Evolutionary conservation across 306 rosid genomes (phyloP), one percentile per base, ranked within the genome.

Genomic region (Dicorynia guianensis): DNA sequence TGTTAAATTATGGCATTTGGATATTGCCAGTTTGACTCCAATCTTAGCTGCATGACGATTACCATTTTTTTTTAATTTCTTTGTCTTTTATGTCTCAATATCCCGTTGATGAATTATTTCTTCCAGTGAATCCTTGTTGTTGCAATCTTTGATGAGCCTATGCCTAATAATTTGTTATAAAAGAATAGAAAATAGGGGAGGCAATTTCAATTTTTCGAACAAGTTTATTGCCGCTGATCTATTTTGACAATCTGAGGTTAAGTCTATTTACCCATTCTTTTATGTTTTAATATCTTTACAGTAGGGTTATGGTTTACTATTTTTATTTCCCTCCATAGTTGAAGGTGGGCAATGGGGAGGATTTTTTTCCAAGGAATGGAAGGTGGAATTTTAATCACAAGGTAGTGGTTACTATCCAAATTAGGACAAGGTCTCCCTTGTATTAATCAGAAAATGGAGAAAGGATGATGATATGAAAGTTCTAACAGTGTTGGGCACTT

Each of bases 311-410:
- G 25, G 38, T 46, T 67, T 75, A 17, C 48, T 68, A 5, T 67
- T 79, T 79, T 15, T 72, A 42, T 72, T 42, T 76, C 64, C 49
- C 56, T 43, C 59, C 17, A 66, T 60, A 92, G 99, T 78, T 95
- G 81, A 95, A 90, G 78, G 89, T 89, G 10, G 99, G 99, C 76
- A 89, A 90, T 33, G 96, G 97, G 10, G 99, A 95, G 70, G 97
- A 95, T 61, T 80, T 95, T 52, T 88, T 77, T 66, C 97, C 99
- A 0, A 86, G 97, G 50, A 95, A 92, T 74, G 99, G 99, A 14
- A 74, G 96, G 52, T 95, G 99, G 97, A 95, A 95, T 69, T 86
- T 95, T 39, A 90, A 81, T 69, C 89, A 85, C 8, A 89, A 89
- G 97, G 97, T 92, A 61, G 15, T 34, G 43, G 42, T 38, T 34